phyloP scores from a whole-genome alignment of 139 green algal genomes.

The Axilococcus clingmanii region DNA sequence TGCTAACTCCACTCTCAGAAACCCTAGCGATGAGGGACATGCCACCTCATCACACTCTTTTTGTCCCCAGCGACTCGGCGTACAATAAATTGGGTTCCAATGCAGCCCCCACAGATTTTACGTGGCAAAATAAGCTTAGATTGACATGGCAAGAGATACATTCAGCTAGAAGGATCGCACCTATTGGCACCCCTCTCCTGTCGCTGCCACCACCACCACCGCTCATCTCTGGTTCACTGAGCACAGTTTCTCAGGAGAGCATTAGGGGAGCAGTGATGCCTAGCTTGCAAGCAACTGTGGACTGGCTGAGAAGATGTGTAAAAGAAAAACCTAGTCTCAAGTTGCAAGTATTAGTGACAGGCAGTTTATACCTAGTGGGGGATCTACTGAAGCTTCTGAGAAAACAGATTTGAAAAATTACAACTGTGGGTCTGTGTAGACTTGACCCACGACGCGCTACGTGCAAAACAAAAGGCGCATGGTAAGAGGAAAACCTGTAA shows the following conservation, averaged over 20 bases:
- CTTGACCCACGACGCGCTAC: too few species aligned
- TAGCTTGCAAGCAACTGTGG: constrained; percentile 36
- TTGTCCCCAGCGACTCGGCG: constrained; percentile 53
- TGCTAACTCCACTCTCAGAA: constrained; percentile 56
- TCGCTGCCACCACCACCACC: too few species aligned
- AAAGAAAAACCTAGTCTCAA: constrained; percentile 11
- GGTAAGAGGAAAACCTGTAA: too few species aligned
- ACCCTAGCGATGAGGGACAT: constrained; percentile 26
- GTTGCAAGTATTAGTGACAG: constrained; percentile 84
- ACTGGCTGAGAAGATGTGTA: constrained; percentile 40
- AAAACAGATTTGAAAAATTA: too few species aligned
- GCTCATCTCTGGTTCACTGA: too few species aligned
- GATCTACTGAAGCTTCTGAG: constrained; percentile 66
- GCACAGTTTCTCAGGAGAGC: too few species aligned
- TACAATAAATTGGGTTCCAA: constrained; percentile 23
- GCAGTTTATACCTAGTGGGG: constrained; percentile 90
- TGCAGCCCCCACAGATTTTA: constrained; percentile 20
- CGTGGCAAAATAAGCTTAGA: constrained; percentile 38
- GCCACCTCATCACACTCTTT: constrained; percentile 47
- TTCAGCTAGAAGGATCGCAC: too few species aligned
- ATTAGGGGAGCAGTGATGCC: too few species aligned
- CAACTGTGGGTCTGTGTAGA: too few species aligned
- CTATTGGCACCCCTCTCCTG: too few species aligned
- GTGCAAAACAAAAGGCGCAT: too few species aligned
- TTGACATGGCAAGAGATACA: neutral